Evolutionary conservation across 768 basidiomycete species (phyloP).

Genomic region (Boletus rufocinnamomeus): DNA sequence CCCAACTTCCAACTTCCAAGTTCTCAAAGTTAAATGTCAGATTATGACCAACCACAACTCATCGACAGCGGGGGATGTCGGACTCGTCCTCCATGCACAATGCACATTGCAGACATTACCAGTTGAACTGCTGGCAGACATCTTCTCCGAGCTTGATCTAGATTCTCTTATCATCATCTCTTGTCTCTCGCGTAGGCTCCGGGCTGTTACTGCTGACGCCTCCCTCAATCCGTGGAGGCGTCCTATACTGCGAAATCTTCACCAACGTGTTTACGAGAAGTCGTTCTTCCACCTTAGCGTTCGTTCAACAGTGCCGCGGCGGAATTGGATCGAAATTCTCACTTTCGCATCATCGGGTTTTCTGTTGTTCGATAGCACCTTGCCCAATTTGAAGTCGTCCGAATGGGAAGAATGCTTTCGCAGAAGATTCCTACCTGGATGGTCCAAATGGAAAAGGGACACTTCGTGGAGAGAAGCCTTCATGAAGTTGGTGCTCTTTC

Average conservation of each 20-base stretch:
- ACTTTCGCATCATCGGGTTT: constrained; percentile 61
- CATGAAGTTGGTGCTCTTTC: constrained; percentile 52
- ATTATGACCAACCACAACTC: constrained; percentile 4
- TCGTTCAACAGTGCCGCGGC: constrained; percentile 63
- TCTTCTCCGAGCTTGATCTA: constrained; percentile 69
- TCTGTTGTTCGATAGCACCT: constrained; percentile 65
- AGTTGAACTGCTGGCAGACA: constrained; percentile 75
- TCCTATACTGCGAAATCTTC: constrained; percentile 64
- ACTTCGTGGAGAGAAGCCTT: constrained; percentile 64
- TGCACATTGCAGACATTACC: constrained; percentile 53
- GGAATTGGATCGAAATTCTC: constrained; percentile 80
- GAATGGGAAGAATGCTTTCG: constrained; percentile 81
- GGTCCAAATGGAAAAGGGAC: constrained; percentile 69
- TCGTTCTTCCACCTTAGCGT: constrained; percentile 62
- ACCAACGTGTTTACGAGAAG: constrained; percentile 46
- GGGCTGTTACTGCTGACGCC: constrained; percentile 58
- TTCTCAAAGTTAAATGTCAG: background rate
- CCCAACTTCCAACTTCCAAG: background rate
- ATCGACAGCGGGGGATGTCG: background rate
- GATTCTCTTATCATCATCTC: constrained; percentile 58
- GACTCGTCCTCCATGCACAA: background rate
- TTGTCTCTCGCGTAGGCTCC: constrained; percentile 60
- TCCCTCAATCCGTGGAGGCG: constrained; percentile 75
- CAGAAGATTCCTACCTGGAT: constrained; percentile 74
- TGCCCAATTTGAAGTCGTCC: constrained; percentile 62